Base-by-base conservation (phyloP, 345 rosid genomes). In the Odontarrhena argentea region DNA sequence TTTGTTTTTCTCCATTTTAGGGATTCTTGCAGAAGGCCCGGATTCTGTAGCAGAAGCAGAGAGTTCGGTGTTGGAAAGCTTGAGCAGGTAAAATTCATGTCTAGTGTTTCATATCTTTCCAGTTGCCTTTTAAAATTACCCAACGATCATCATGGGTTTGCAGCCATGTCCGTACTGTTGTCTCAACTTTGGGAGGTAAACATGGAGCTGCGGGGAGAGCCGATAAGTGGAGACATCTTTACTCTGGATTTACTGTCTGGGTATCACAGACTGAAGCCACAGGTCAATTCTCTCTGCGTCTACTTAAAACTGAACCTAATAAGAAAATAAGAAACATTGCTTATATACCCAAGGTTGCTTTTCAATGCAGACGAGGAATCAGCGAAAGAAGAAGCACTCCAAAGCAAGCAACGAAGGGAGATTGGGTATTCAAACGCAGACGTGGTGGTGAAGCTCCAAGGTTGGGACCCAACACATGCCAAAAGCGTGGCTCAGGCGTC, bases 111-210 rank as follows among this genome's bases (percentile, higher is more conserved):
- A 38, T 59, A 50, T 71, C 8, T 50, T 70, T 32, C 40, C 15
- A 59, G 34, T 52, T 48, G 4, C 9, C 56, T 42, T 45, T 47
- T 26, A 65, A 48, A 40, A 9, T 18, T 42, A 46, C 3, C 2
- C 12, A 6, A 28, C 6, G 7, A 50, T 47, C 54, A 2, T 26
- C 50, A 58, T 70, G 75, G 54, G 12, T 46, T 61, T 74, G 75
- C 86, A 92, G 98, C 80, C 89, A 92, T 69, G 96, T 85, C 18
- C 87, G 96, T 15, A 76, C 96, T 25, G 89, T 89, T 79, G 95
- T 92, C 43, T 80, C 98, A 47, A 92, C 96, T 43, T 55, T 92
- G 78, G 98, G 96, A 74, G 96, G 85, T 52, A 78, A 76, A 63
- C 81, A 78, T 51, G 98, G 96, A 63, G 91, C 89, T 74, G 89